Base-by-base conservation (phyloP, 2,329 filamentous ascomycete genomes). In the Rhexocercosporidium sp. region DNA sequence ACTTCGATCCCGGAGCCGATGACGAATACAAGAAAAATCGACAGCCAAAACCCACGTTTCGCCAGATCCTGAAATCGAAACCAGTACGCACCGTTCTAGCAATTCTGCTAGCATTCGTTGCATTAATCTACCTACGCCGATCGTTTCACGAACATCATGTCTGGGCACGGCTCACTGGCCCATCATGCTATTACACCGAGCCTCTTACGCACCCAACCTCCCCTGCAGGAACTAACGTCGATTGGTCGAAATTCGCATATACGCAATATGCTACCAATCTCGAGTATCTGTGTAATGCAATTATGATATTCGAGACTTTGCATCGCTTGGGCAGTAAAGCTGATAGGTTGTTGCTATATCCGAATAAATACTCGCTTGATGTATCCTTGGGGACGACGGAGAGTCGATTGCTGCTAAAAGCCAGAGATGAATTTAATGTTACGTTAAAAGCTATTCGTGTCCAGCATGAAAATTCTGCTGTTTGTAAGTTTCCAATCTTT, bases 231-330 rank as follows among this genome's bases (percentile, higher is more conserved):
- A 47, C 41, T 2, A 69, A 76, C 7, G 70, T 80, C 29, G 75
- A 83, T 71, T 84, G 82, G 82, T 78, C 77, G 1, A 75, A 74
- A 57, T 84, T 80, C 62, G 84, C 83, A 0, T 85, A 85, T 67
- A 79, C 80, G 0, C 82, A 83, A 71, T 85, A 85, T 74, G 83
- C 81, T 41, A 85, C 83, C 0, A 76, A 81, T n/a, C 75, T 77
- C 39, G 79, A 79, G 0, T 83, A 84, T 65, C 76, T 85, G 1
- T 85, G 83, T 70, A 85, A 84, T 72, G 81, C 83, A 0, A 76
- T 85, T 53, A 84, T 85, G 82, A 76, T 84, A 2, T 84, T 85
- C 62, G 82, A 84, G 66, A 78, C 77, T 1, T 64, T 85, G 7
- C 73, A 79, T 20, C 75, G 78, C 0, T 69, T 84, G 0, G 74